Percentiles rank a stretch among this genome's conserved stretches.
These are phyloP conservation scores for Candida khao-thaluensis DNA, from an alignment of 805 yeast genomes.

Conservation along the genomic window DNA sequence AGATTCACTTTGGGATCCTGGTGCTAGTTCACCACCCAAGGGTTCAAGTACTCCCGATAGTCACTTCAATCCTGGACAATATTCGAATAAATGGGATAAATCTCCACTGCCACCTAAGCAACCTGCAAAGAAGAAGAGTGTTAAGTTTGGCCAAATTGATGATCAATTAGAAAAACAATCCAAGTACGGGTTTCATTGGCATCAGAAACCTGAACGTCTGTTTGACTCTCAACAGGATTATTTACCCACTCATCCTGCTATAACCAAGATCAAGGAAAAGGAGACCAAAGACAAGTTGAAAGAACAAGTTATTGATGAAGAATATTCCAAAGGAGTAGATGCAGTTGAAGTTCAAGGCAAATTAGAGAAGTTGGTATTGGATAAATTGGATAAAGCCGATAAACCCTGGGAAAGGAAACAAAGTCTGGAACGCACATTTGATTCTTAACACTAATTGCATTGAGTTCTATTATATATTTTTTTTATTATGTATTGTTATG, in stretches of 20 bases:
- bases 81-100: constrained; percentile 29
- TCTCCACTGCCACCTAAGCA: constrained; percentile 7
- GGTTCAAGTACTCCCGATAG: not conserved
- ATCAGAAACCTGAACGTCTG: constrained; percentile 28
- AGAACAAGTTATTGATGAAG: not conserved
- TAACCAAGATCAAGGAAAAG: constrained; percentile 5
- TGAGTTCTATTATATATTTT: too few species aligned
- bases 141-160: not conserved
- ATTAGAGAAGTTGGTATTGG: constrained; percentile 12
- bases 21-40: constrained; percentile 42
- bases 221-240: constrained; percentile 29
- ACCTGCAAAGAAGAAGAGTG: not conserved
- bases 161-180: constrained; percentile 13
- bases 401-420: constrained; percentile 7
- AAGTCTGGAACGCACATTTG: constrained; percentile 3
- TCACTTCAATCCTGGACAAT: constrained; percentile 6
- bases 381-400: not conserved
- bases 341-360: constrained; percentile 13
- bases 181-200: constrained; percentile 17
- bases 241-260: constrained; percentile 25
- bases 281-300: not conserved
- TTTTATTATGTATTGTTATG: too few species aligned
- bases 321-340: constrained; percentile 13
- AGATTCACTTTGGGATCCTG: constrained; percentile 45
- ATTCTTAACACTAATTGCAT: too few species aligned